Evolutionary conservation across 257 asterid species (phyloP), one percentile per base, ranked within the genome.

Genomic region (Handroanthus guayacan): DNA sequence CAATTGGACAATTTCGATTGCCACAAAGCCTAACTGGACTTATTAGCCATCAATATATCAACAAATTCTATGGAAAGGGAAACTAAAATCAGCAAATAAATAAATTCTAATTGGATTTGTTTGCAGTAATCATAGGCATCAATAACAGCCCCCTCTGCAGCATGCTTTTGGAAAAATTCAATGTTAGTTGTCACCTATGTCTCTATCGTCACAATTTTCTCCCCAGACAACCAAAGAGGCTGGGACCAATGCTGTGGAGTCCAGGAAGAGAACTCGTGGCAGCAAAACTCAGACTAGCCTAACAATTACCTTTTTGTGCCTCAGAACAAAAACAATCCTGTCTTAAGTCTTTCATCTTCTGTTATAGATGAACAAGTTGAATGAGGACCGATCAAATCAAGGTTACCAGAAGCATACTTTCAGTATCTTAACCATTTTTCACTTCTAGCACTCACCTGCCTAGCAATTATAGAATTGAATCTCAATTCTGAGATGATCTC

Each of bases 71-170:
- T 16, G 48, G 38, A 74, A 36, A 64, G 9, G 37, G 25, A 74
- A 65, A 75, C 39, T 16, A 10, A 6, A 34, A 34, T 10, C 60
- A 18, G 58, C 60, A 72, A 62, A 62, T 14, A 50, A 47, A 62
- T 36, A 37, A 2, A 63, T 50, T 17, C 57, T 17, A 55, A 20
- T 13, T n/a, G 31, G 63, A 69, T 47, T 38, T 71, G 11, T 16
- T 14, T 14, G 75, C 6, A 55, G 80, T 36, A 45, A 76, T 57
- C 51, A 76, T 44, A 36, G 25, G 16, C 6, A 54, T 54, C 16
- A 61, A 61, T 57, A 60, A 12, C 39, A 8, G 18, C 43, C 36
- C 50, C 41, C 12, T 9, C 14, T 9, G 54, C 54, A 47, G 12
- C 54, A 9, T 4, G 45, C 45, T 41, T 41, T 41, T 4, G 45